Evolutionary conservation across 2,329 filamentous ascomycete genomes (phyloP), one percentile per base, ranked within the genome.

Genomic region (Dactylonectria macrodidyma): DNA sequence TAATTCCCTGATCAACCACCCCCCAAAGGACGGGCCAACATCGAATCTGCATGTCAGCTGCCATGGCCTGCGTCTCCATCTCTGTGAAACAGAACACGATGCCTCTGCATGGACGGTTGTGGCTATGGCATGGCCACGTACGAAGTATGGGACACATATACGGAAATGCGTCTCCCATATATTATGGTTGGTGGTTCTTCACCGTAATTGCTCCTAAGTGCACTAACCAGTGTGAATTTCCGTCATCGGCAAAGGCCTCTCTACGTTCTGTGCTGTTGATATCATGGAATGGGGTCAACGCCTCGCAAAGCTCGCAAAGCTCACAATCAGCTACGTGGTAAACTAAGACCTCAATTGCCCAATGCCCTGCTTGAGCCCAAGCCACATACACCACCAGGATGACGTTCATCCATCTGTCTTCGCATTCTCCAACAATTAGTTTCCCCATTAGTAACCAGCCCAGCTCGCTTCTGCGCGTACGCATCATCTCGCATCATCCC

Each of bases 21-120:
- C 44, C 33, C 22, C 36, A 50, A 60, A 11, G 7, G 34, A 26
- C 26, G 33, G 16, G 38, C 34, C 34, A 48, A 56, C n/a, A 14
- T 44, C 33, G 22, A 55, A 60, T 57, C 63, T 57, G 57, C 63
- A 47, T 30, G 56, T 65, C 62, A 60, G 56, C 22, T 22, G 62
- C 56, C 50, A 41, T 52, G 57, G 22, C 48, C 34, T 46, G 57
- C 30, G 38, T 65, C 44, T 60, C 58, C 46, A 61, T 66, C 33
- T 48, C 63, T 61, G 65, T 63, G 50, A 67, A 59, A 59, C 59
- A 55, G 14, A 44, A 54, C 33, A 8, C n/a, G 26, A 30, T 38
- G 36, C 8, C 38, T 33, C 30, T 54, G 16, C 36, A 22, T 7
- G 41, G 16, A n/a, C 10, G 26, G 46, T 26, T 48, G 51, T 44